These are phyloP conservation scores for Clitopilus hobsonii DNA, from an alignment of 768 basidiomycete genomes.

Conservation along the genomic window DNA sequence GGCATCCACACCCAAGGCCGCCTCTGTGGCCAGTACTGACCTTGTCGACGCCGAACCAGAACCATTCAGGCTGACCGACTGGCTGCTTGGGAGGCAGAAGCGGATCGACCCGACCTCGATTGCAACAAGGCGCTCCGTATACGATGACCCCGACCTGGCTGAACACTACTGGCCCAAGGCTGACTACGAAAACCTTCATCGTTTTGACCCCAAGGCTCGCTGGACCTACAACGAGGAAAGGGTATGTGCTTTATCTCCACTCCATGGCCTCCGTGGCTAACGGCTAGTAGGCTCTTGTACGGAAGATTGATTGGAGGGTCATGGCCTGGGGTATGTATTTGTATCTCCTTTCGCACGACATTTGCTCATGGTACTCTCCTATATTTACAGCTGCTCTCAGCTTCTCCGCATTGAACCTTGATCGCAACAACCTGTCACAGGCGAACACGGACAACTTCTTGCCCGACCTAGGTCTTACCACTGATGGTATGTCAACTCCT, in stretches of 20 bases:
- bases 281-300: slow-evolving; percentile 33
- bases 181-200: slow-evolving; percentile 50
- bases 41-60: slow-evolving; percentile 31
- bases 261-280: background rate
- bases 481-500: slow-evolving; percentile 36
- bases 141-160: slow-evolving; percentile 43
- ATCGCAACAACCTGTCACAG: slow-evolving; percentile 49
- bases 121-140: slow-evolving; percentile 48
- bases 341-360: background rate
- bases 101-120: slow-evolving; percentile 29
- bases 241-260: slow-evolving; percentile 13
- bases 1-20: slow-evolving; percentile 8
- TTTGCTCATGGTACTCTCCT: background rate
- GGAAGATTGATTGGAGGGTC: slow-evolving; percentile 60
- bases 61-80: slow-evolving; percentile 29
- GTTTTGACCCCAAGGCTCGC: slow-evolving; percentile 51
- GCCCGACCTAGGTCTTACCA: slow-evolving; percentile 49
- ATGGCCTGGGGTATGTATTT: slow-evolving; percentile 37
- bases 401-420: slow-evolving; percentile 54
- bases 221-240: slow-evolving; percentile 59
- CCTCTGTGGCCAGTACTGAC: slow-evolving; percentile 17
- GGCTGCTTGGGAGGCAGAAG: slow-evolving; percentile 24
- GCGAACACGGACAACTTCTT: slow-evolving; percentile 59
- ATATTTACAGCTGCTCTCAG: slow-evolving; percentile 36
- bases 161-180: slow-evolving; percentile 44